Evolutionary conservation across 2,329 filamentous ascomycete species (phyloP).

Genomic region (Sclerotinia sclerotiorum): DNA sequence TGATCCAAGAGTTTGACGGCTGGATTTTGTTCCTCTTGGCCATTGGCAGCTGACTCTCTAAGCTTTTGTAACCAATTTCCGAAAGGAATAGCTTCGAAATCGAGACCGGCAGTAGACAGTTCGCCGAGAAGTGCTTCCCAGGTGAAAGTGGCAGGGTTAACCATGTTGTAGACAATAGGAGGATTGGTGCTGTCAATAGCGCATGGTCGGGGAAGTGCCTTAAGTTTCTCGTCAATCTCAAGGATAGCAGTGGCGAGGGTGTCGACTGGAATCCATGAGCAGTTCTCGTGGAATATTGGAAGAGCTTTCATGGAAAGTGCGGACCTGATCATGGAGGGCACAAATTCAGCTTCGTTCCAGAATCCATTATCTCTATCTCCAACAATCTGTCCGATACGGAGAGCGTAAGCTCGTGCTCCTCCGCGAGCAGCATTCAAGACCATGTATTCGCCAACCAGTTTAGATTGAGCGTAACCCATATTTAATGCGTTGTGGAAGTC

Average conservation of each 20-base stretch:
- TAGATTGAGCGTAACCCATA: conserved; percentile 53
- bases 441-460: conserved; percentile 51
- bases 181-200: conserved; percentile 23
- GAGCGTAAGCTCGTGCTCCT: conserved; percentile 41
- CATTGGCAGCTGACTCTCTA: conserved; percentile 49
- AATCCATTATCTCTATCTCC: conserved; percentile 46
- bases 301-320: conserved; percentile 47
- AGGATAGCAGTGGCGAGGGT: conserved; percentile 45
- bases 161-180: conserved; percentile 51
- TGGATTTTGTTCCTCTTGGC: conserved; percentile 35
- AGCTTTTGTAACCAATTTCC: conserved; percentile 49
- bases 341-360: conserved; percentile 53
- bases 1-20: conserved; percentile 23
- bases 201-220: conserved; percentile 14
- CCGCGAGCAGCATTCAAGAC: conserved; percentile 41
- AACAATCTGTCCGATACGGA: conserved; percentile 53
- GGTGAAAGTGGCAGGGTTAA: conserved; percentile 48
- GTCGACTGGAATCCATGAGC: conserved; percentile 49
- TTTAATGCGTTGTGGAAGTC: conserved; percentile 42
- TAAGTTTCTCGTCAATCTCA: conserved; percentile 41
- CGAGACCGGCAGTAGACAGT: conserved; percentile 46
- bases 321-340: conserved; percentile 52
- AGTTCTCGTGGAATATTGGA: conserved; percentile 46
- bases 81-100: conserved; percentile 47
- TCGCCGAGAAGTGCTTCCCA: conserved; percentile 54